Conservation (phyloP, 1,284 basidiomycete genomes). For the Flammula alnicola region DNA sequence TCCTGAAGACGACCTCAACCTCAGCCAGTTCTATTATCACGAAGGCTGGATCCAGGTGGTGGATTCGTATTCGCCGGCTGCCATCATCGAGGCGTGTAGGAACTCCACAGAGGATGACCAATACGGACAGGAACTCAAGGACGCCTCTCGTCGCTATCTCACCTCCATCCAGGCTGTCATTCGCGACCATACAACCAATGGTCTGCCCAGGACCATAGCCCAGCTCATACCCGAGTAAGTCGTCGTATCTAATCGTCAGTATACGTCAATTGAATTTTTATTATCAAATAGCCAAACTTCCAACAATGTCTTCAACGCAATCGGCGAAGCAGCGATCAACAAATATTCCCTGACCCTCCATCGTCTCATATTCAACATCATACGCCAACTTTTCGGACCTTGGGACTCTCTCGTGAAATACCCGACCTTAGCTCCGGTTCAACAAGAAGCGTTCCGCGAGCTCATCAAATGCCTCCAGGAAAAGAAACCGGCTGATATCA, state of each 20-base stretch:
- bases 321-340: neutral
- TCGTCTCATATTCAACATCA: constrained; percentile 1
- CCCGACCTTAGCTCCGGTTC: neutral
- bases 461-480: neutral
- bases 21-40: constrained; percentile 1
- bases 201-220: neutral
- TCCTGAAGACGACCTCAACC: constrained; percentile 8
- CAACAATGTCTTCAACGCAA: neutral
- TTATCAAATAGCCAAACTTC: neutral
- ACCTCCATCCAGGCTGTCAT: neutral
- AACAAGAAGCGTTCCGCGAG: neutral
- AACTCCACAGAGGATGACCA: neutral
- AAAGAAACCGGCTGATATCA: neutral
- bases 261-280: neutral
- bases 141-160: neutral
- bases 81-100: constrained; percentile 1
- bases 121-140: neutral
- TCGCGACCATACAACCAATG: neutral
- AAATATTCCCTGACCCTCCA: neutral
- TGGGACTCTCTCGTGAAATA: neutral
- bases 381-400: neutral
- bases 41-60: constrained; percentile 4
- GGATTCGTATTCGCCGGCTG: neutral
- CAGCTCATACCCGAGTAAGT: constrained; percentile 1
- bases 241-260: neutral